A percentile compares a stretch with the other conserved stretches of the same genome.
Evolutionary conservation across 2,329 filamentous ascomycete species (phyloP).

Genomic region (Metarhizium brunneum): DNA sequence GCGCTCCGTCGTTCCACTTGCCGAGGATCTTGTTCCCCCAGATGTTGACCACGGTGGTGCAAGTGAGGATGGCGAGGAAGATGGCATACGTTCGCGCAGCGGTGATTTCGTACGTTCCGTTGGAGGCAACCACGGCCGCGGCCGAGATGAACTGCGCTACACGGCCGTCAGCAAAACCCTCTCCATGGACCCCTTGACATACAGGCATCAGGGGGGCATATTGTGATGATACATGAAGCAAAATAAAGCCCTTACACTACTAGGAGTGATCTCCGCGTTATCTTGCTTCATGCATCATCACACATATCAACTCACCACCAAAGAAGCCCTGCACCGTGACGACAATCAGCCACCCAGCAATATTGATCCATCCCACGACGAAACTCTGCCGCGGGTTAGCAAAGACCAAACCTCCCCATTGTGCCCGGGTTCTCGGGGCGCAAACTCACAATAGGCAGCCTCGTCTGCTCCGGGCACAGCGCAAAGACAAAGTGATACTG

Average conservation of each 20-base stretch:
- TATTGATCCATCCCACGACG: conserved; percentile 34
- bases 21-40: conserved; percentile 31
- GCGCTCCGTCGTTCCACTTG: conserved; percentile 31
- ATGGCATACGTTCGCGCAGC: conserved; percentile 32
- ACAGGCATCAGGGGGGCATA: too few species aligned
- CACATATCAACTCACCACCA: conserved; percentile 19
- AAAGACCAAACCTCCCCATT: not conserved
- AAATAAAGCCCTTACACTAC: too few species aligned
- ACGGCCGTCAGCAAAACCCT: not conserved
- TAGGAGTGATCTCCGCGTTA: too few species aligned
- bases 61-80: conserved; percentile 27
- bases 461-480: conserved; percentile 28
- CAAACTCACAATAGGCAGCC: conserved; percentile 21
- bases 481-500: conserved; percentile 37
- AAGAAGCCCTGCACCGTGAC: conserved; percentile 35
- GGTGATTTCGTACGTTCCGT: conserved; percentile 25
- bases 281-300: not conserved
- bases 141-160: conserved; percentile 34
- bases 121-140: conserved; percentile 29
- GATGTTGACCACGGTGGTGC: conserved; percentile 28
- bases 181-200: too few species aligned
- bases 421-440: not conserved
- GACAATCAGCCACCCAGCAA: conserved; percentile 35
- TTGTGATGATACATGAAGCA: too few species aligned
- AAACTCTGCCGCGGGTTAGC: conserved; percentile 25